phyloP scores from a whole-genome alignment of 169 alveolate genomes.

The Cryptosporidium sp. region DNA sequence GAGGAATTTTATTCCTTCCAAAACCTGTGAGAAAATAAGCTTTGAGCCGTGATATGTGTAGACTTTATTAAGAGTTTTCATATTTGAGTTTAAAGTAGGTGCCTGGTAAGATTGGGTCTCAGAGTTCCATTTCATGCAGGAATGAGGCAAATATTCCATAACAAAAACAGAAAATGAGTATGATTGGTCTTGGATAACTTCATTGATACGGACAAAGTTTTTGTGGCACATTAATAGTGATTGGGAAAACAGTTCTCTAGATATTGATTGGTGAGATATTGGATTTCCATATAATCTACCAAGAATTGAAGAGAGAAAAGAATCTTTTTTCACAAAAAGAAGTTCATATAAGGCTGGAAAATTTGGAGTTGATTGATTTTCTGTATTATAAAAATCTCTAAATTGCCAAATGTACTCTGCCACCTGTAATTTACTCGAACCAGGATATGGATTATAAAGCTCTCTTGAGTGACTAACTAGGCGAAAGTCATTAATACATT shows the following conservation, averaged over 20 bases:
- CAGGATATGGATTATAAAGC: constrained; percentile 42
- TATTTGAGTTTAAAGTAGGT: constrained; percentile 14
- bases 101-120: constrained; percentile 27
- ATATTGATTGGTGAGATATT: constrained; percentile 43
- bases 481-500: constrained; percentile 64
- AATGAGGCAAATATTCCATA: constrained; percentile 63
- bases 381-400: neutral
- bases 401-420: constrained; percentile 72
- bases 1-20: constrained; percentile 18
- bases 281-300: constrained; percentile 17
- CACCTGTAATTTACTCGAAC: constrained; percentile 18
- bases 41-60: constrained; percentile 48
- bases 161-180: constrained; percentile 47
- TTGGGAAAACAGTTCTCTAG: constrained; percentile 42
- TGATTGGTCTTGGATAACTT: constrained; percentile 24
- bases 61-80: constrained; percentile 1
- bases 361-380: neutral
- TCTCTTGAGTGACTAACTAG: constrained; percentile 46
- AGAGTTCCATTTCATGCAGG: constrained; percentile 45
- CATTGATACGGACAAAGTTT: constrained; percentile 51
- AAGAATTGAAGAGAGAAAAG: constrained; percentile 30
- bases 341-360: constrained; percentile 50
- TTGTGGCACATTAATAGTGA: constrained; percentile 10
- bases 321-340: constrained; percentile 54
- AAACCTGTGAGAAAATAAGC: constrained; percentile 40